These are phyloP conservation scores for Suillus lakei DNA, from an alignment of 768 basidiomycete species.

Conservation along the genomic window DNA sequence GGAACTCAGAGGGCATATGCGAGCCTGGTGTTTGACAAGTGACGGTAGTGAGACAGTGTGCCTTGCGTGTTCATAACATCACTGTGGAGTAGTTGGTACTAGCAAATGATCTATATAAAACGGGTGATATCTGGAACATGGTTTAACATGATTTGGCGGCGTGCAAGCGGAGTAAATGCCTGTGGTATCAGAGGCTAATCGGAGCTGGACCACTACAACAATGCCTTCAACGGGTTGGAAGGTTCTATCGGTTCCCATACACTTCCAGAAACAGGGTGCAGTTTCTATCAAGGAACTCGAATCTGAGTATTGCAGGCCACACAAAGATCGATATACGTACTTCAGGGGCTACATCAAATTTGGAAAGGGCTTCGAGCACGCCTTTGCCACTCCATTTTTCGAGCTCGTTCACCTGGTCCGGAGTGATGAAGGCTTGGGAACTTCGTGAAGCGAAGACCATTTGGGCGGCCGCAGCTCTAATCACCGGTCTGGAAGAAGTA, in stretches of 20 bases:
- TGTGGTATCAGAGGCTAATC: background rate
- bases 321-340: conserved; percentile 40
- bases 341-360: conserved; percentile 50
- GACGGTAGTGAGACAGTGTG: background rate
- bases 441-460: conserved; percentile 82
- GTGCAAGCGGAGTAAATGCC: background rate
- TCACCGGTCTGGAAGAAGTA: conserved; percentile 36
- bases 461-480: conserved; percentile 79
- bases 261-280: conserved; percentile 59
- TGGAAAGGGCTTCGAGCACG: conserved; percentile 59
- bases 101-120: background rate
- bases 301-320: conserved; percentile 8
- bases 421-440: conserved; percentile 76
- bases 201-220: conserved; percentile 7
- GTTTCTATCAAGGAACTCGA: conserved; percentile 41
- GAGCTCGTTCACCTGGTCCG: conserved; percentile 58
- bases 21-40: background rate
- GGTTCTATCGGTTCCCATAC: conserved; percentile 51
- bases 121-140: too few relatives aligned
- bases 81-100: background rate
- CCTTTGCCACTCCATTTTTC: conserved; percentile 69
- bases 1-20: background rate
- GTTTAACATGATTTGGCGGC: background rate
- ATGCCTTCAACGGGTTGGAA: conserved; percentile 11
- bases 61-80: background rate